Base-by-base conservation (phyloP, 177 flowering plant species). In the Vitis hybrid region DNA sequence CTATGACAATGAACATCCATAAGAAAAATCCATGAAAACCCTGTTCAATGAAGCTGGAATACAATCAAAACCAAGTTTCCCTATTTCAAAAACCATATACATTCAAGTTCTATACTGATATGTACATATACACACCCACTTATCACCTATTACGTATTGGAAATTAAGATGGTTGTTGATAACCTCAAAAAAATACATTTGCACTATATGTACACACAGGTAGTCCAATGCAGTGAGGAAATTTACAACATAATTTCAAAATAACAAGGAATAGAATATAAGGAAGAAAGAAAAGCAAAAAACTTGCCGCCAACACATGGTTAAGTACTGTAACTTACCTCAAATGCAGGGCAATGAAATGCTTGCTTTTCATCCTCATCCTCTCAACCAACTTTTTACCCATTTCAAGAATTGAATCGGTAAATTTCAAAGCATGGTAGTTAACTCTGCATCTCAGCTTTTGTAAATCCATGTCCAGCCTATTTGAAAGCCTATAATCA, bases 321-420 rank as follows among this genome's bases (percentile, higher is more conserved):
- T 6, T 3, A 61, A n/a, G 51, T 10, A 22, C 18, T 39, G 45
- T 21, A 61, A 56, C 15, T 64, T 76, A 86, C 89, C 89, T 86
- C 74, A 86, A 69, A 76, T 86, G 89, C 21, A 86, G 81, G 45
- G 89, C 87, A 69, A 86, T 79, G 72, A 77, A 86, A 56, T 82
- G 84, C 62, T 74, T 68, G 73, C 75, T 74, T 66, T 75, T 79
- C 68, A 50, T 72, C 57, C 80, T 75, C 84, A 86, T 81, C 70
- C 83, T 79, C 31, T 79, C 74, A 39, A 82, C 82, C 74, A 86
- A 66, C 33, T 26, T 68, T 55, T 71, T 66, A 16, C 87, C 89
- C 72, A 86, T 72, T 57, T 76, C 69, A 63, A 19, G 70, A 59
- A 86, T 82, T 50, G 81, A 55, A 58, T 74, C 78, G 1, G 89